Evolutionary conservation across 2,329 filamentous ascomycete species (phyloP).

Genomic region (Aureobasidium sp.): DNA sequence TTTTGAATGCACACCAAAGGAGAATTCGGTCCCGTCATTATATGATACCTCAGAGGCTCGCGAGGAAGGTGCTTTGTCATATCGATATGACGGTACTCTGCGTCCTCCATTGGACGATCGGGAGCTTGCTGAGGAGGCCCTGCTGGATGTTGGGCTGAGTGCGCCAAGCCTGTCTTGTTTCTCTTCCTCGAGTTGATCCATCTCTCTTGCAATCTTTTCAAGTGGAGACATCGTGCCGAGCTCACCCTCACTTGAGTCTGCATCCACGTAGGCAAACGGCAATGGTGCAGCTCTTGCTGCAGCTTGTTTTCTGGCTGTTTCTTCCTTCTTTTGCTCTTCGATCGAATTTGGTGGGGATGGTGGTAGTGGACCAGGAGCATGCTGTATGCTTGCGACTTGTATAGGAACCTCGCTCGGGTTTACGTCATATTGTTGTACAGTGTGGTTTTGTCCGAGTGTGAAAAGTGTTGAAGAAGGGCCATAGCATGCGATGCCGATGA

Average conservation of each 20-base stretch:
- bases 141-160: conserved; percentile 58
- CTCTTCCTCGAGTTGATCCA: conserved; percentile 52
- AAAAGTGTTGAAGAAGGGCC: conserved; percentile 85
- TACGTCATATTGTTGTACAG: conserved; percentile 90
- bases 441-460: conserved; percentile 81
- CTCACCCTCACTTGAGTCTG: conserved; percentile 68
- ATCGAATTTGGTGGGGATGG: conserved; percentile 76
- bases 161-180: conserved; percentile 55
- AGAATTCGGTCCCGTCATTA: conserved; percentile 30
- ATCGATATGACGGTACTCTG: conserved; percentile 34
- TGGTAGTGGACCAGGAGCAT: conserved; percentile 67
- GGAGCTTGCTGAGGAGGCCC: conserved; percentile 53
- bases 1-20: conserved; percentile 22
- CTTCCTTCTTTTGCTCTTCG: conserved; percentile 53
- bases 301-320: conserved; percentile 13
- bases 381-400: conserved; percentile 81
- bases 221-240: conserved; percentile 54
- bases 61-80: conserved; percentile 35
- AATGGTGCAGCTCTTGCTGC: conserved; percentile 22
- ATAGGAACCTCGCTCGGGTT: conserved; percentile 60
- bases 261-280: conserved; percentile 35
- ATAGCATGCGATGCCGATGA: conserved; percentile 77
- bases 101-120: conserved; percentile 42
- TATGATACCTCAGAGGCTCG: conserved; percentile 24
- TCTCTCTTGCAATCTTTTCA: conserved; percentile 62